A percentile compares a stretch with the other conserved stretches of the same genome.
Conservation (phyloP, 1,139 yeast genomes). For the Blastobotrys malaysiensis region DNA sequence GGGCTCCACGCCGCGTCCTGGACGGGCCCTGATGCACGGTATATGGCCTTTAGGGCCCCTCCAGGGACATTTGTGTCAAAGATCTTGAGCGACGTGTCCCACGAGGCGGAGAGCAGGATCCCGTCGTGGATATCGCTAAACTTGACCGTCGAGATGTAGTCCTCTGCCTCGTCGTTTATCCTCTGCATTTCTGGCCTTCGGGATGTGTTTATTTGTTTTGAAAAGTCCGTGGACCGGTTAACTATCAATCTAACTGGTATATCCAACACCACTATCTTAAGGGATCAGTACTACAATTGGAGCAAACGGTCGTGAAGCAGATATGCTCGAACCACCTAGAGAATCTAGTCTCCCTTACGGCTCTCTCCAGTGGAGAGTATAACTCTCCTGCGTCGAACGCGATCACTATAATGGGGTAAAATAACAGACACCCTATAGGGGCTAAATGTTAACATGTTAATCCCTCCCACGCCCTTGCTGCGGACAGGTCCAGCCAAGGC, state of each 20-base stretch:
- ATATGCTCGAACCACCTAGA: no score
- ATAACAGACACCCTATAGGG: no score
- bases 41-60: not conserved
- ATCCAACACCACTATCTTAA: not conserved
- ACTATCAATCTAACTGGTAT: no score
- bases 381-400: no score
- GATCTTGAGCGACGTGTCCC: conserved; percentile 34
- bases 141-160: not conserved
- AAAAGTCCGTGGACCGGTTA: not conserved
- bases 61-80: conserved; percentile 15
- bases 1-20: conserved; percentile 15
- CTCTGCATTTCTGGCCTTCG: not conserved
- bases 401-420: no score
- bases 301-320: no score
- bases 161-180: not conserved
- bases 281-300: no score
- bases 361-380: no score
- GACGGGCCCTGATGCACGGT: conserved; percentile 17
- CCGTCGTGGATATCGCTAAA: conserved; percentile 1
- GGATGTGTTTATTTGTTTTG: not conserved
- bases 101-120: conserved; percentile 24
- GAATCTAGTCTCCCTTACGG: no score
- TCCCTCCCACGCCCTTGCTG: no score
- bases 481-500: no score
- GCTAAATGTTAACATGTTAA: no score